Evolutionary conservation across 805 yeast species (phyloP).

Genomic region (Jamesozyma gamospora): DNA sequence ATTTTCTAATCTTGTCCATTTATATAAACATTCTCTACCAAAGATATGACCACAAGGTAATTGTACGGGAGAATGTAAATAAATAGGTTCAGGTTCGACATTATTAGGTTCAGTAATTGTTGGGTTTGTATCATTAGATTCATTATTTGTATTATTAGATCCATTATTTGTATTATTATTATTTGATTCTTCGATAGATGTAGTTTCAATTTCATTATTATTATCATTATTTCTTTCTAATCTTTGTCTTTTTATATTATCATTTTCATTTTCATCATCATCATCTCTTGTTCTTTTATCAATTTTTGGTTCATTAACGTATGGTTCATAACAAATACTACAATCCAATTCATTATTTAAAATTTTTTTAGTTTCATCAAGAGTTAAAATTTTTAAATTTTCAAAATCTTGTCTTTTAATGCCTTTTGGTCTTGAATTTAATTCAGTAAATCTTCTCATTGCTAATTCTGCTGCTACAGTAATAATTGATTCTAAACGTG

Average conservation of each 20-base stretch:
- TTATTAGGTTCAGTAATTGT: background rate
- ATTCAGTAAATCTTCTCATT: slow-evolving; percentile 47
- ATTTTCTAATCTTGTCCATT: slow-evolving; percentile 68
- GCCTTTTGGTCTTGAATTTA: slow-evolving; percentile 41
- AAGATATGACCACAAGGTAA: slow-evolving; percentile 84
- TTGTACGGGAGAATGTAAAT: slow-evolving; percentile 53
- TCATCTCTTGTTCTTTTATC: slow-evolving; percentile 23
- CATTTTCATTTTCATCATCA: slow-evolving; percentile 15
- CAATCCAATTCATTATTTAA: slow-evolving; percentile 31
- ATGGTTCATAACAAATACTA: slow-evolving; percentile 56
- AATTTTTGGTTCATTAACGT: slow-evolving; percentile 23
- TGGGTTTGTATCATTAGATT: background rate
- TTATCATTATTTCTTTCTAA: slow-evolving; percentile 4
- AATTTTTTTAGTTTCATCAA: slow-evolving; percentile 22
- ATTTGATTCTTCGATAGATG: too few species aligned
- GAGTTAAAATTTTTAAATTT: slow-evolving; percentile 34
- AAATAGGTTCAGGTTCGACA: slow-evolving; percentile 13
- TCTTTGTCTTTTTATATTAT: slow-evolving; percentile 14
- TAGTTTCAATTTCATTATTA: slow-evolving; percentile 1
- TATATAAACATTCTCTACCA: slow-evolving; percentile 74
- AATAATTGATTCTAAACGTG: slow-evolving; percentile 48
- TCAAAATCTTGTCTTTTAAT: slow-evolving; percentile 45
- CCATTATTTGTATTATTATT: background rate
- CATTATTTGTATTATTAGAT: too few species aligned
- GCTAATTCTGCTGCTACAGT: slow-evolving; percentile 64